phyloP scores from a whole-genome alignment of 306 rosid genomes.

The Elaeagnus macrophylla region DNA sequence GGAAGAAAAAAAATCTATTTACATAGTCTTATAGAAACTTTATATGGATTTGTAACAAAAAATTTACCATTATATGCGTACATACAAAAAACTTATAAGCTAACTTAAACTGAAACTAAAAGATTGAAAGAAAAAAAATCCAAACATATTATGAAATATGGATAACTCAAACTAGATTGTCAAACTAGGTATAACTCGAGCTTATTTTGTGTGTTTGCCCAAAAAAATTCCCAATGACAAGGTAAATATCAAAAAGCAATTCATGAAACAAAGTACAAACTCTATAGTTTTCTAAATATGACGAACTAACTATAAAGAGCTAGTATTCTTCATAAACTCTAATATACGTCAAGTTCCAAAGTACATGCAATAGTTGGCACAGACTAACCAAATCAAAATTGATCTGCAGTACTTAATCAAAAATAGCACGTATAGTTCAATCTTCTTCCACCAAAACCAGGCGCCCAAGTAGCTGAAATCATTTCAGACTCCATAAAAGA shows the following conservation, averaged over 20 bases:
- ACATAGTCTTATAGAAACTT: no score
- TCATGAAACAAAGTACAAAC: background rate
- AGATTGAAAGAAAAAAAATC: no score
- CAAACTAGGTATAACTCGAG: no score
- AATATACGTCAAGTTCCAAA: background rate
- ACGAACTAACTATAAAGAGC: background rate
- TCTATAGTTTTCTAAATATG: constrained; percentile 1
- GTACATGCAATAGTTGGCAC: background rate
- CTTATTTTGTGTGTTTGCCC: no score
- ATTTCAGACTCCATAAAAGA: constrained; percentile 20
- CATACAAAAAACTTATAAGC: no score
- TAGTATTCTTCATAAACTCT: constrained; percentile 1
- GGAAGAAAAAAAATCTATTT: no score
- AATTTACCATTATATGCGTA: no score
- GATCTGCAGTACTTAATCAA: constrained; percentile 15
- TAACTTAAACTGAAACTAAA: no score
- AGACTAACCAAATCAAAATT: constrained; percentile 9
- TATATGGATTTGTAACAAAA: no score
- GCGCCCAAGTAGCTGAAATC: constrained; percentile 26
- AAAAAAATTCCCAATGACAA: no score
- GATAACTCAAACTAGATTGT: no score
- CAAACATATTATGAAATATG: no score
- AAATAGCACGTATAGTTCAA: constrained; percentile 8
- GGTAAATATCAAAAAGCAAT: background rate
- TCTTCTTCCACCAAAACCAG: constrained; percentile 19